Percentiles rank a stretch among this genome's conserved stretches.
phyloP scores from a whole-genome alignment of 2,329 filamentous ascomycete genomes.

The Fusarium ambrosium region DNA sequence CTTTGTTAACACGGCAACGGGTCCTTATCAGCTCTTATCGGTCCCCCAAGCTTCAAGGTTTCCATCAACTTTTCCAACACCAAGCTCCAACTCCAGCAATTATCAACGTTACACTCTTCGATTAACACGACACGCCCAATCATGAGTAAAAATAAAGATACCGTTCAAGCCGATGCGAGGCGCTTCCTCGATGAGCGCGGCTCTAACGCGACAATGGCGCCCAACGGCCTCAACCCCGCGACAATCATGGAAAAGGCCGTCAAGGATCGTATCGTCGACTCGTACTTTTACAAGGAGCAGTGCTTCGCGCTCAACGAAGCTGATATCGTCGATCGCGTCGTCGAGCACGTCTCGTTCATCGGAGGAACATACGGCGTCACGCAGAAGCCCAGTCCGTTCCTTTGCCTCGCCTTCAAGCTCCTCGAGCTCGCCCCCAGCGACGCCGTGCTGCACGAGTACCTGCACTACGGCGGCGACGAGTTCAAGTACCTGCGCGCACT shows the following conservation, averaged over 20 bases:
- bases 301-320: conserved; percentile 94
- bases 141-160: conserved; percentile 59
- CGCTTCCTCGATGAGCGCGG: conserved; percentile 92
- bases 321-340: conserved; percentile 88
- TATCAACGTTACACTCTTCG: conserved; percentile 13
- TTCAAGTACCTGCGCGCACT: conserved; percentile 92
- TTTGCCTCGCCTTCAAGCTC: conserved; percentile 95
- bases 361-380: conserved; percentile 88
- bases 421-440: conserved; percentile 87
- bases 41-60: conserved; percentile 7
- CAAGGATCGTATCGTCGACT: conserved; percentile 93
- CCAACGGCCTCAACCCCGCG: conserved; percentile 91
- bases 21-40: conserved; percentile 54
- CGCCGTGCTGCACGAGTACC: conserved; percentile 83
- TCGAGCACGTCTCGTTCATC: conserved; percentile 83
- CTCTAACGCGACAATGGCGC: conserved; percentile 80
- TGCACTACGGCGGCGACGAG: conserved; percentile 79
- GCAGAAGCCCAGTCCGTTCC: conserved; percentile 91
- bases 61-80: conserved; percentile 39
- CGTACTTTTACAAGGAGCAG: conserved; percentile 98
- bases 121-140: conserved; percentile 18
- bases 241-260: conserved; percentile 96
- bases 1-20: conserved; percentile 60
- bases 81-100: conserved; percentile 23
- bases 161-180: conserved; percentile 83